phyloP scores from a whole-genome alignment of 768 basidiomycete genomes.

The Strobilomyces confusus region DNA sequence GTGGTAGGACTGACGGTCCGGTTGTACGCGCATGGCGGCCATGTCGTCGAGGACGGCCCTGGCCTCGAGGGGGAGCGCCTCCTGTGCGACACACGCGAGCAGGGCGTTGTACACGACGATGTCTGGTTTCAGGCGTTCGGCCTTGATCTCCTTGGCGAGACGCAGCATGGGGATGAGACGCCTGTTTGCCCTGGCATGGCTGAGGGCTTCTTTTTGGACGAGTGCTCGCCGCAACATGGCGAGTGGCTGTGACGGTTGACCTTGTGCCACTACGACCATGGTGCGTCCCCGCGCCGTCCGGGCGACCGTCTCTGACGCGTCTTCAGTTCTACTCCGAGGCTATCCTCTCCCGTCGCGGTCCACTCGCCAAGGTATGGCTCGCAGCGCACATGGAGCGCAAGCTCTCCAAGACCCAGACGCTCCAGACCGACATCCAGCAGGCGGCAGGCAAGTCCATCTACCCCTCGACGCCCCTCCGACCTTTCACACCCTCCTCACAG shows the following conservation, averaged over 20 bases:
- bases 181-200: constrained; percentile 33
- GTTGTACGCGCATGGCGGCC: constrained; percentile 45
- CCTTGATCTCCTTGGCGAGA: constrained; percentile 57
- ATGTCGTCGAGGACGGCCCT: constrained; percentile 72
- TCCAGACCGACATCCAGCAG: constrained; percentile 93
- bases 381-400: constrained; percentile 99
- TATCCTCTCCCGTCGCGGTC: constrained; percentile 89
- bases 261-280: constrained; percentile 9
- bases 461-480: background rate
- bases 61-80: constrained; percentile 46
- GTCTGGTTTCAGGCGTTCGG: constrained; percentile 48
- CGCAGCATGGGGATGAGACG: constrained; percentile 40
- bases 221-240: constrained; percentile 10
- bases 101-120: constrained; percentile 53
- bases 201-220: constrained; percentile 31
- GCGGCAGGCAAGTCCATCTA: constrained; percentile 60
- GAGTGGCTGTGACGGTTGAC: no score
- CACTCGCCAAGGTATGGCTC: constrained; percentile 96
- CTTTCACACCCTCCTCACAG: constrained; percentile 34
- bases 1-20: constrained; percentile 51
- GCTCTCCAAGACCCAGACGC: constrained; percentile 90
- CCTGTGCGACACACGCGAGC: constrained; percentile 44
- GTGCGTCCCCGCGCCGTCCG: background rate
- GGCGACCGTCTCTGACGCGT: background rate
- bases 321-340: constrained; percentile 79